phyloP scores from a whole-genome alignment of 768 basidiomycete species.

The Phaeotremella fagi region DNA sequence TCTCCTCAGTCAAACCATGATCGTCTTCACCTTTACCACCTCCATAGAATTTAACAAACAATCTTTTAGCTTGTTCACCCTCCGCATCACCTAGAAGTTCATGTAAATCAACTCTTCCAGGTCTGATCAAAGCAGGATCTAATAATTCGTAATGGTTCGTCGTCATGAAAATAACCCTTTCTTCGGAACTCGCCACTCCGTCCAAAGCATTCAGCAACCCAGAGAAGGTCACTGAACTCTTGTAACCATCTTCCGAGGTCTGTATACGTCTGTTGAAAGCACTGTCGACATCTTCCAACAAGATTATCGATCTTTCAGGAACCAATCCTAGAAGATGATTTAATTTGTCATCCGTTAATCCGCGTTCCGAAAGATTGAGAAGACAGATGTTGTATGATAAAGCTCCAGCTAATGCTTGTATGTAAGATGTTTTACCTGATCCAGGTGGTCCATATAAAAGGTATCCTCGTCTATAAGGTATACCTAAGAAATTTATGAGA shows the following conservation, averaged over 20 bases:
- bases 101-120: conserved; percentile 85
- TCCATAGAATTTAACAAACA: conserved; percentile 82
- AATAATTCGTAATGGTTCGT: conserved; percentile 90
- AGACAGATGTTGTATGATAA: conserved; percentile 93
- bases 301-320: conserved; percentile 86
- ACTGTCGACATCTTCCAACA: conserved; percentile 96
- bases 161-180: conserved; percentile 97
- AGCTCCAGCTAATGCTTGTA: conserved; percentile 90
- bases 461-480: conserved; percentile 94
- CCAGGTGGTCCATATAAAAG: conserved; percentile 93
- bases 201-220: conserved; percentile 95
- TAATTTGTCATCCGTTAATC: conserved; percentile 92
- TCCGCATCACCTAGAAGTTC: conserved; percentile 81
- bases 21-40: conserved; percentile 43
- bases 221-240: conserved; percentile 93
- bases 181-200: conserved; percentile 95
- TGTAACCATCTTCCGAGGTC: conserved; percentile 91
- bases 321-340: conserved; percentile 87
- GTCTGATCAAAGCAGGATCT: conserved; percentile 90
- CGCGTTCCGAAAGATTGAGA: conserved; percentile 90
- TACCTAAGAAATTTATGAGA: too few species aligned
- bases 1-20: conserved; percentile 22
- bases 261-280: conserved; percentile 92
- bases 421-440: conserved; percentile 97
- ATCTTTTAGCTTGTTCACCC: conserved; percentile 66